These are phyloP conservation scores for Wickerhamomyces subpelliculosus DNA, from an alignment of 805 yeast species.

Conservation along the genomic window DNA sequence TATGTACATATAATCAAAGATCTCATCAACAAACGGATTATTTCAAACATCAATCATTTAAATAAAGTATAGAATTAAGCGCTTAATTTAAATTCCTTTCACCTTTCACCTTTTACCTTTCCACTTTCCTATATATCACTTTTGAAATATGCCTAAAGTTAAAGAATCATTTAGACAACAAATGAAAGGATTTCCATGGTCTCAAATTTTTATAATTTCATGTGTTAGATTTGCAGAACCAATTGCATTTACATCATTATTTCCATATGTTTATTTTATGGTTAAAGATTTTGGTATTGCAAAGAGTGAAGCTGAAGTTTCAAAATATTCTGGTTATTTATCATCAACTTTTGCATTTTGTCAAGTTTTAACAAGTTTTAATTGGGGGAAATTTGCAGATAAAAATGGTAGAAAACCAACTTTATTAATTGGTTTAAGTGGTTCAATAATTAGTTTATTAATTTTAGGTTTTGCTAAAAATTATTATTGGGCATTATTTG, in stretches of 20 bases:
- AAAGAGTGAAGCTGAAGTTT: conserved; percentile 43
- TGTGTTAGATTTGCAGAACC: conserved; percentile 54
- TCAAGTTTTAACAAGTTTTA: conserved; percentile 49
- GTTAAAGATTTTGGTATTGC: conserved; percentile 49
- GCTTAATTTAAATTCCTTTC: no score
- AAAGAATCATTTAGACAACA: conserved; percentile 39
- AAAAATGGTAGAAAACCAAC: conserved; percentile 50
- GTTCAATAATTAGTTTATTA: conserved; percentile 41
- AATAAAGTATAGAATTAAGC: no score
- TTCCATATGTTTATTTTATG: conserved; percentile 61
- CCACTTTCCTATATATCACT: no score
- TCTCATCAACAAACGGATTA: neutral
- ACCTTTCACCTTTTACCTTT: no score
- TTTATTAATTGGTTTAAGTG: conserved; percentile 42
- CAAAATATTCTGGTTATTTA: conserved; percentile 55
- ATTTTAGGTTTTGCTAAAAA: conserved; percentile 48
- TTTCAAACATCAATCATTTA: no score
- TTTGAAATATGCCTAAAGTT: neutral
- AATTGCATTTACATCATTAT: conserved; percentile 54
- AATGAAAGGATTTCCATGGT: conserved; percentile 48
- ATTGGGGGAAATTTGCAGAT: conserved; percentile 56
- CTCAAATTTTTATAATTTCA: conserved; percentile 36
- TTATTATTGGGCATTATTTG: conserved; percentile 44
- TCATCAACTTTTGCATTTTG: conserved; percentile 56
- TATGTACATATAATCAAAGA: no score